phyloP scores from a whole-genome alignment of 352 stramenopile species.

The Phytophthora cryptogea region DNA sequence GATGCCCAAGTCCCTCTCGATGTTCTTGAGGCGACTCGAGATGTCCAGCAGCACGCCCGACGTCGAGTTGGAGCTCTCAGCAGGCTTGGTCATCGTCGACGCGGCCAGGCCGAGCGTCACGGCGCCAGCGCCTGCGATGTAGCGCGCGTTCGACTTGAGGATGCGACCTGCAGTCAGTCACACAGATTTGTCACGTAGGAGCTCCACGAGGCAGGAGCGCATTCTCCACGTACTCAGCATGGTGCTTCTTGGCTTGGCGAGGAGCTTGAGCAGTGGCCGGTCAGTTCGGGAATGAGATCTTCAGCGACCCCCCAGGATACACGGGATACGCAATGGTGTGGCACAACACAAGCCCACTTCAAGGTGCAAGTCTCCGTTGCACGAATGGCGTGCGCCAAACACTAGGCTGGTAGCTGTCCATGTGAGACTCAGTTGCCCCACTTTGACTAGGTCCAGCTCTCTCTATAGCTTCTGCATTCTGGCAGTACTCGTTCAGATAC shows the following conservation, averaged over 20 bases:
- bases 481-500: no score
- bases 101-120: constrained; percentile 62
- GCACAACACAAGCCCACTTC: constrained; percentile 8
- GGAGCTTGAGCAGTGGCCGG: constrained; percentile 2
- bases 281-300: constrained; percentile 30
- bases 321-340: constrained; percentile 24
- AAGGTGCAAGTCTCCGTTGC: constrained; percentile 3
- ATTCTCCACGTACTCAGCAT: constrained; percentile 39
- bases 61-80: constrained; percentile 53
- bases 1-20: constrained; percentile 70
- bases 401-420: no score
- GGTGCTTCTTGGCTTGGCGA: constrained; percentile 4
- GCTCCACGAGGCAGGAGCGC: neutral
- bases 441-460: no score
- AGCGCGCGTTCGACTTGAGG: constrained; percentile 57
- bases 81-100: constrained; percentile 43
- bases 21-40: constrained; percentile 60
- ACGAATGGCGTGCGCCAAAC: no score
- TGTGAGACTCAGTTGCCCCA: no score
- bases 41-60: constrained; percentile 71
- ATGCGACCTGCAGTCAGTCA: constrained; percentile 41
- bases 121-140: constrained; percentile 57
- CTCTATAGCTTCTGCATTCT: no score
- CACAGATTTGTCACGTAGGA: neutral
- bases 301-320: constrained; percentile 5